phyloP scores from a whole-genome alignment of 2,329 filamentous ascomycete genomes.

The Hypoxylon sp. region DNA sequence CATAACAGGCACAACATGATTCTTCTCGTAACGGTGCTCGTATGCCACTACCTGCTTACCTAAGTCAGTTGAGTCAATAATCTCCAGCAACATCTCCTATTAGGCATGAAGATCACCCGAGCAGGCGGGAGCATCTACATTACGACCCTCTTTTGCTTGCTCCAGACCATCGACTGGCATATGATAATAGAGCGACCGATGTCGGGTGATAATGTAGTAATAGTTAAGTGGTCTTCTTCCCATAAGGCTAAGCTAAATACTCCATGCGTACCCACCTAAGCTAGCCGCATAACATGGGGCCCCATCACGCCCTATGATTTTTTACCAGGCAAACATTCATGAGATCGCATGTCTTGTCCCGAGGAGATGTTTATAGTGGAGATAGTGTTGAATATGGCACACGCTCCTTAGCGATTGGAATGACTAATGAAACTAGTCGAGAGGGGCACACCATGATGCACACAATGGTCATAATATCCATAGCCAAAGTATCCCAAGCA shows the following conservation, averaged over 20 bases:
- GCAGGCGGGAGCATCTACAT: conserved; percentile 1
- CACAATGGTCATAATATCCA: neutral
- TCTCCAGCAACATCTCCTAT: neutral
- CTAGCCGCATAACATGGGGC: conserved; percentile 4
- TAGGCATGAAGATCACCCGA: conserved; percentile 13
- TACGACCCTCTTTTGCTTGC: neutral
- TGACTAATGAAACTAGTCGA: neutral
- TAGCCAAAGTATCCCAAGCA: conserved; percentile 9
- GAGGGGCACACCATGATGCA: neutral
- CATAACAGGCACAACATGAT: neutral
- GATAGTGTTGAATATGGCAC: neutral
- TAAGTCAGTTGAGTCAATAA: neutral
- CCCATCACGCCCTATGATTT: conserved; percentile 7
- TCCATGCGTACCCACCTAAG: conserved; percentile 8
- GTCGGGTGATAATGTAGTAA: conserved; percentile 14
- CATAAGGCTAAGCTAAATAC: conserved; percentile 4
- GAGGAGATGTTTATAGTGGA: neutral
- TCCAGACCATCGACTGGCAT: conserved; percentile 3
- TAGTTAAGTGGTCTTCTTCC: conserved; percentile 2
- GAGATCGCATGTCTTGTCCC: neutral
- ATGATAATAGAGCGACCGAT: conserved; percentile 1
- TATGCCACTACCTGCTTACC: neutral
- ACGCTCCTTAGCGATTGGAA: neutral
- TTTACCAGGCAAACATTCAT: conserved; percentile 5
- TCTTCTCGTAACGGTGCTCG: neutral